Evolutionary conservation across 345 rosid species (phyloP), one percentile per base, ranked within the genome.

Genomic region (Xanthoceras sorbifolium): DNA sequence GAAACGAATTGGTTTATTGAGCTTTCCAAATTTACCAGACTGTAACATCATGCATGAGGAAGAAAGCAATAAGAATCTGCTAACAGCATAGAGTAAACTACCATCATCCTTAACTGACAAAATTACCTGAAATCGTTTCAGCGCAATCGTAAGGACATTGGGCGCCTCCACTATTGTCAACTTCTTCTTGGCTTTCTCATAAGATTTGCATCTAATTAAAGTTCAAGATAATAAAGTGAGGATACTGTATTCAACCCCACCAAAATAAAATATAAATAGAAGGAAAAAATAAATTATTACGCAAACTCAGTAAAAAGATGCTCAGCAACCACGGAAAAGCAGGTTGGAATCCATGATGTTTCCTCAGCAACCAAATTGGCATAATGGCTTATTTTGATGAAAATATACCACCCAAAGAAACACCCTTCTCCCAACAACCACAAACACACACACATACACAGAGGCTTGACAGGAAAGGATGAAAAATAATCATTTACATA

Each of bases 21-120:
- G 93, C 94, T 97, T 97, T 71, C 98, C 99, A 69, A 89, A 91
- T 86, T 89, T 92, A 67, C 98, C 99, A 0, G 98, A 87, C 99
- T 97, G 92, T 65, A 86, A 86, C 66, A 76, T 44, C 67, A 48
- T 55, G 52, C 74, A 77, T 36, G 63, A 18, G 28, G 64, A 55
- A 17, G 26, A 46, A 36, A 73, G 14, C 14, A 69, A 79, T 81
- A 61, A 86, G 82, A 76, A 81, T 71, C 36, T 74, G 74, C 63
- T 12, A 40, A 72, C 64, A 78, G 70, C 50, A 29, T 50, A 59
- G 23, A 6, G 69, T 72, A 64, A 76, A 68, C 32, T 60, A 68
- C 32, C 54, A 54, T 15, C 29, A 68, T 9, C 25, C 22, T 73
- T 52, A 44, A 22, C 32, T 40, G 0, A 48, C 52, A 64, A 38